Base-by-base conservation (phyloP, 441 rosid genomes). In the Sinapis alba region DNA sequence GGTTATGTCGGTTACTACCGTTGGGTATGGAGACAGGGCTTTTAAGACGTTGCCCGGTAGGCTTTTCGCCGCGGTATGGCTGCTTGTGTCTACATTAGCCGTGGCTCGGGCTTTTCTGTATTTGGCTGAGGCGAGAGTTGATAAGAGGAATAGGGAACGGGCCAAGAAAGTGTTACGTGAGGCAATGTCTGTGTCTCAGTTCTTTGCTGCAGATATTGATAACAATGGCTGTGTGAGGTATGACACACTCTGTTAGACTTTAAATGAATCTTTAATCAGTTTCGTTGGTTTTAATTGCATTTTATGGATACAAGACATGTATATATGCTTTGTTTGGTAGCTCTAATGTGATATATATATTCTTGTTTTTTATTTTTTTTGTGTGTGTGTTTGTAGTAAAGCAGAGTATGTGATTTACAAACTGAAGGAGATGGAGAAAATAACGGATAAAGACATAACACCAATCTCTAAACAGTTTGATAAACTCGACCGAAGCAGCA, bases 1-100 rank as follows among this genome's bases (percentile, higher is more conserved):
- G 6, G 97, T 96, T 73, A 96, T 96, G 99, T 96, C 98, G 0
- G 98, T 96, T 27, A 91, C 99, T 7, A 96, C 97, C 0, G 97
- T 96, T 69, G 99, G 99, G 2, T 96, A 91, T 30, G 98, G 97
- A 4, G 98, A 96, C 69, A 75, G 83, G 75, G 97, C 98, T 0
- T 96, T 90, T 80, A 75, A 30, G 62, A 89, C 98, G 0, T 1
- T 93, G 88, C 62, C 82, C 0, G 99, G 99, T 34, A 83, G 97
- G 57, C 79, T 91, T 60, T 88, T 96, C 43, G 97, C 99, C 67
- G 90, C 96, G 4, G 78, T 91, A 58, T 96, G 97, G 97, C 81
- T 96, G 87, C 97, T 96, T 68, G 91, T 93, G 53, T 96, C 98
- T 5, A 96, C 97, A 0, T 89, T 96, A 21, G 94, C 96, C 0